Base-by-base conservation (phyloP, 1,284 basidiomycete genomes). In the Ustilago nuda region DNA sequence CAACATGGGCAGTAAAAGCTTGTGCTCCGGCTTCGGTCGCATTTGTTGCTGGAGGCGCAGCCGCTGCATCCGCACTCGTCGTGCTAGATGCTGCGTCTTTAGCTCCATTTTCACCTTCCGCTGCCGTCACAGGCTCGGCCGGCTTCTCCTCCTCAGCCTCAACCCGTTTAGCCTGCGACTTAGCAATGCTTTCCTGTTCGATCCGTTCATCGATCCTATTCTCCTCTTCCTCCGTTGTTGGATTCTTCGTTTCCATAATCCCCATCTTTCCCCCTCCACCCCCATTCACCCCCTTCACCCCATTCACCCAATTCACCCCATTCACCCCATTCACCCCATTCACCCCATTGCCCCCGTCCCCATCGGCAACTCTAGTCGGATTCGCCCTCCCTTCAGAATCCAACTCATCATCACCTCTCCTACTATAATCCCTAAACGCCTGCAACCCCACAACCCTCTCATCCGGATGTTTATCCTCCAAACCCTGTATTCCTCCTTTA, bases 341-440 rank as follows among this genome's bases (percentile, higher is more conserved):
- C 23, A 23, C 2, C 23, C 23, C 43, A 41, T 41, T 41, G 7
- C 2, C 32, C 2, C 5, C 32, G 8, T 52, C 56, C n/a, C 64
- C 59, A 33, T 71, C 67, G 11, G 37, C 59, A 4, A 76, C 48
- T 8, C 73, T 35, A 0, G 41, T 35, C 3, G 57, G 61, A 30
- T 76, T 71, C 3, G 58, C 57, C 15, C 58, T 62, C 1, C 19
- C 60, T 15, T 71, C 73, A 1, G 39, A 4, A 52, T 76, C 73
- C 57, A 84, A 52, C 65, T 82, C 79, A 15, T 73, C 80, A 41
- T 77, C 75, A 1, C 75, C 76, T 43, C 78, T 66, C 15, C 76
- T 58, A 30, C 69, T 54, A 45, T 68, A 33, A 51, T 84, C 80
- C 33, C 56, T 66, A 46, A 76, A 73, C 37, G 61, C 60, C 30